Evolutionary conservation across 805 yeast species (phyloP).

Genomic region (Candida peoriensis): DNA sequence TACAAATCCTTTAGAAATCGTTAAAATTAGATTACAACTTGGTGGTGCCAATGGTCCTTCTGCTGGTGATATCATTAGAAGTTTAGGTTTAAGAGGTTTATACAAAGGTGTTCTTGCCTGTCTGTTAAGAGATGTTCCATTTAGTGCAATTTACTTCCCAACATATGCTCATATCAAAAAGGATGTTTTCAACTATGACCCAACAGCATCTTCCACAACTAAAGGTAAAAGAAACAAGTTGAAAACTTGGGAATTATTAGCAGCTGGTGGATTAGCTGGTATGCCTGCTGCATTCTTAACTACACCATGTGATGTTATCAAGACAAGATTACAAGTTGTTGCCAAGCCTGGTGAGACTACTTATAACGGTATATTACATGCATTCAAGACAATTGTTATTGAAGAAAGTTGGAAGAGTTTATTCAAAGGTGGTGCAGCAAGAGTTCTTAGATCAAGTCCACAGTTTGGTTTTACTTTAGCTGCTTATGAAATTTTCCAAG

Average conservation of each 20-base stretch:
- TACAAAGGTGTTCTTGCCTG: conserved; percentile 93
- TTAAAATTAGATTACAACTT: conserved; percentile 90
- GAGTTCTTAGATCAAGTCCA: conserved; percentile 93
- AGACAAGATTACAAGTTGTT: conserved; percentile 89
- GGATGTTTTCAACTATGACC: conserved; percentile 77
- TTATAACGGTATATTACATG: conserved; percentile 74
- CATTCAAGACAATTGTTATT: conserved; percentile 62
- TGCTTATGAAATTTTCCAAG: conserved; percentile 90
- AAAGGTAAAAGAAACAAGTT: conserved; percentile 53
- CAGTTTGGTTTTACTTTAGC: conserved; percentile 98
- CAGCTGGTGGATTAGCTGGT: conserved; percentile 93
- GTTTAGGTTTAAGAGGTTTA: conserved; percentile 77
- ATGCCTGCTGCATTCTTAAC: conserved; percentile 97
- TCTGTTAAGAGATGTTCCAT: conserved; percentile 90
- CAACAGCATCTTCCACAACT: conserved; percentile 35
- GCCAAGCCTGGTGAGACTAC: conserved; percentile 70
- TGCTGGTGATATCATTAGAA: conserved; percentile 69
- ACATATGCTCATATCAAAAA: conserved; percentile 90
- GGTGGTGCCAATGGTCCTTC: conserved; percentile 64
- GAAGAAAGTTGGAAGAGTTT: conserved; percentile 86
- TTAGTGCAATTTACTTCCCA: conserved; percentile 95
- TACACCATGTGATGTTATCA: conserved; percentile 95
- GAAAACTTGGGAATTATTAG: conserved; percentile 76
- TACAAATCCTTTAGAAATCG: conserved; percentile 94
- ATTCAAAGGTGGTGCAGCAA: conserved; percentile 94